Evolutionary conservation across 306 rosid species (phyloP), one percentile per base, ranked within the genome.

Genomic region (Cucumis hystrix): DNA sequence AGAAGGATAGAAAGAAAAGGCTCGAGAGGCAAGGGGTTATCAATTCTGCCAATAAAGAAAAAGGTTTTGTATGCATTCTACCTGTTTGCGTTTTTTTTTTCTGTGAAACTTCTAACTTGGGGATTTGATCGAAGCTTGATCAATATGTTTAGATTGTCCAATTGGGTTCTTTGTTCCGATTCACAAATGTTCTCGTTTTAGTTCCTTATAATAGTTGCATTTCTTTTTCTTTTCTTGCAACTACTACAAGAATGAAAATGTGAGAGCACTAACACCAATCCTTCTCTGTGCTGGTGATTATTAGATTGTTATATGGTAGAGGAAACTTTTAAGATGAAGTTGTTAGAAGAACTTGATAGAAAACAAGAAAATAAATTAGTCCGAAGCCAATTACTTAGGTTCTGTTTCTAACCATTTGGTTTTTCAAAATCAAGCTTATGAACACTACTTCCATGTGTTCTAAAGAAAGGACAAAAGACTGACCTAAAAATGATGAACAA

Each of bases 1-100:
- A 92, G 82, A 76, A 47, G 69, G 99, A 96, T 68, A 91, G 99
- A 79, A 89, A 88, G 81, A 91, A 89, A 86, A 92, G 98, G 85
- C 85, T 96, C 80, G 99, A 92, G 78, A 92, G 64, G 65, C 99
- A 96, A 79, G 88, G 84, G 65, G 88, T 87, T 51, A 78, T 96
- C 86, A 91, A 33, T 85, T 89, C 97, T 8, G 85, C 99, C 77
- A 82, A 83, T 68, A 87, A 85, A 87, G 97, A 91, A 88, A 92
- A 77, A 88, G 97, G 99, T 92, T 28, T 33, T 58, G 10, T 17
- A 39, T 63, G 51, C 40, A 68, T 49, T 63, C 68, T 30, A 39
- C 2, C 14, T 65, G 51, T 65, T 65, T 65, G 72, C 39, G 25
- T 37, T 65, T 39, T 9, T 8, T 8, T 65, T n/a, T 63, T 66